Evolutionary conservation across 1,139 yeast genomes (phyloP).

Genomic region (Taphrina deformans): DNA sequence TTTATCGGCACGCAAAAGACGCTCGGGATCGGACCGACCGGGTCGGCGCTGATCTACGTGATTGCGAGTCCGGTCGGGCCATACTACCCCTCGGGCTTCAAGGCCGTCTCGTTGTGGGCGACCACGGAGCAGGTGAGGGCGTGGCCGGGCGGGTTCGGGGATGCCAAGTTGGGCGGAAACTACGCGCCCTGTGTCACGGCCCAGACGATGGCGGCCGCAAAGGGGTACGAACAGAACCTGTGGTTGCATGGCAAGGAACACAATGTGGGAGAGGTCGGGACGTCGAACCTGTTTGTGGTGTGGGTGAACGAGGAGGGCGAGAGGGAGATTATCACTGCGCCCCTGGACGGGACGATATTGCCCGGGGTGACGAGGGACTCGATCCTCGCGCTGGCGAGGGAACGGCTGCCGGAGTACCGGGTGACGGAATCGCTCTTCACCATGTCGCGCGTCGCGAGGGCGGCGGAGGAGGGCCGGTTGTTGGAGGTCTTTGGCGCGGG

Average conservation of each 20-base stretch:
- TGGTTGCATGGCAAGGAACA: conserved; percentile 95
- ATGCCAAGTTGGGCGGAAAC: conserved; percentile 93
- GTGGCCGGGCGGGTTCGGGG: conserved; percentile 99
- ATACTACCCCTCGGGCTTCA: conserved; percentile 82
- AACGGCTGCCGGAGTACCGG: conserved; percentile 64
- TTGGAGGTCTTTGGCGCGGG: conserved; percentile 97
- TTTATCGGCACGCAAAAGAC: conserved; percentile 87
- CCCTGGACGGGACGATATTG: conserved; percentile 92
- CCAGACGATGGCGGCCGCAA: conserved; percentile 77
- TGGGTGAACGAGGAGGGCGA: conserved; percentile 73
- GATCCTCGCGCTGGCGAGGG: conserved; percentile 70
- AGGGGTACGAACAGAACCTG: conserved; percentile 91
- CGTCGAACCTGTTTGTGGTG: conserved; percentile 91
- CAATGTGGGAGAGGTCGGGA: conserved; percentile 90
- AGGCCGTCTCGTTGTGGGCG: conserved; percentile 90
- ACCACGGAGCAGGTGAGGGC: conserved; percentile 95
- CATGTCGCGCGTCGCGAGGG: conserved; percentile 74
- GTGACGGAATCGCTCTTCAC: conserved; percentile 79
- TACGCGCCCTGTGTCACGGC: conserved; percentile 94
- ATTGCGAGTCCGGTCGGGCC: conserved; percentile 97
- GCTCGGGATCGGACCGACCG: conserved; percentile 80
- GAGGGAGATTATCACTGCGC: conserved; percentile 92
- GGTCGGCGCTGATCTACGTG: conserved; percentile 74
- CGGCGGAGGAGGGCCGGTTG: conserved; percentile 74
- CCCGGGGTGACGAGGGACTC: conserved; percentile 98